Base-by-base conservation (phyloP, 768 basidiomycete species). In the Strobilomyces confusus region DNA sequence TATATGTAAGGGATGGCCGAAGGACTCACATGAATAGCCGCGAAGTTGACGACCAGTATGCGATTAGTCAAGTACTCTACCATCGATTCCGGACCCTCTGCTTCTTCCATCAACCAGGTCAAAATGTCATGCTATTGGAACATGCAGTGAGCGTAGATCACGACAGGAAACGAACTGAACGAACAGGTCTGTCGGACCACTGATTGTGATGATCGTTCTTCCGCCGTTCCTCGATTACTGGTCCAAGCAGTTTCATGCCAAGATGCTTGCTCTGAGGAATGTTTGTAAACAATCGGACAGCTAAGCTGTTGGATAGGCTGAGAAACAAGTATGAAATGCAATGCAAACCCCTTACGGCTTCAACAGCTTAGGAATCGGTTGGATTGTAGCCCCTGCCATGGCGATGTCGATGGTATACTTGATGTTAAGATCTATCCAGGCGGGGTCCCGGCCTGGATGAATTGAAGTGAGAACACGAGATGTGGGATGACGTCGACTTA, bases 381-480 rank as follows among this genome's bases (percentile, higher is more conserved):
- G 9, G 22, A 36, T 36, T 7, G 26, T 15, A 22, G 9, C 1
- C 1, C 17, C 15, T 8, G 12, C 25, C 15, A 40, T 56, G 5
- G 60, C 19, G 22, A 75, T 54, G 22, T 71, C 62, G 1, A 65
- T 6, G 2, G 76, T 59, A 48, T 65, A 72, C 1, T 64, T 51
- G 14, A 72, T 63, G n/a, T 63, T 67, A 14, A 75, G 55, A 20
- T 55, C 50, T 17, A 63, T 55, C 61, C 75, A 79, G 3, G 69
- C 73, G 9, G 63, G 58, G 45, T 78, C 51, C 9, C 74, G 71
- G 52, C 78, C 78, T 44, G 6, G 44, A 44, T 3, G 2, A 14
- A 3, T 1, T n/a, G 17, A 44, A 29, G 25, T 29, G 7, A 29
- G 29, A 32, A 30, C 19, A 20, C 26, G 9, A 20, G 9, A n/a